Evolutionary conservation across 352 stramenopile genomes (phyloP).

Genomic region (Phytophthora macrochlamydospora): DNA sequence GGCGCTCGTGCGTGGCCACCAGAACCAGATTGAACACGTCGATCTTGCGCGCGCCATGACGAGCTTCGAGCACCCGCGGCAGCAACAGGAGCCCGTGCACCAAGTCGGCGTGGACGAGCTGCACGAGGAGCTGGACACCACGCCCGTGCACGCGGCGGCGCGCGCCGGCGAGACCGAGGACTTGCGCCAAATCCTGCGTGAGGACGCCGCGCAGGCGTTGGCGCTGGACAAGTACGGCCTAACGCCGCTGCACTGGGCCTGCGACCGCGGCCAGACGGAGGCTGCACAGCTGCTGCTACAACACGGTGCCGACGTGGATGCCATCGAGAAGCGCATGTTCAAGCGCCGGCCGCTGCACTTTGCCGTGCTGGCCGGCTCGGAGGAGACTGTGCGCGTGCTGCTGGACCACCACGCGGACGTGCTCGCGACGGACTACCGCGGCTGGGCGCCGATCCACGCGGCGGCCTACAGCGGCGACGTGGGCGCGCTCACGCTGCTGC

Average conservation of each 20-base stretch:
- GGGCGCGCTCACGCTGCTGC: conserved; percentile 19
- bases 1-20: too few species aligned
- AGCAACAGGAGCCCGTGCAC: conserved; percentile 24
- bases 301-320: conserved; percentile 47
- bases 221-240: conserved; percentile 73
- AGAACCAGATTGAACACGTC: too few species aligned
- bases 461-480: conserved; percentile 52
- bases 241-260: conserved; percentile 75
- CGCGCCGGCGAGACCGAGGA: conserved; percentile 48
- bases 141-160: conserved; percentile 59
- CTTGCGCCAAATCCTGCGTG: conserved; percentile 40
- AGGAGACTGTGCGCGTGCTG: conserved; percentile 42
- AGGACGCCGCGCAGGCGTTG: conserved; percentile 33
- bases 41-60: conserved; percentile 10
- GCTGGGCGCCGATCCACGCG: conserved; percentile 58
- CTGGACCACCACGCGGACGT: conserved; percentile 46
- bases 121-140: conserved; percentile 49
- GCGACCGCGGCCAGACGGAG: conserved; percentile 51
- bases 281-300: conserved; percentile 41
- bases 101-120: conserved; percentile 25
- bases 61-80: conserved; percentile 24
- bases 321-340: conserved; percentile 70
- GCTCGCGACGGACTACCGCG: conserved; percentile 55
- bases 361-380: conserved; percentile 47
- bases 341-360: conserved; percentile 73